Base-by-base conservation (phyloP, 495 filamentous ascomycete genomes). In the Astrothelium subdiscretum region DNA sequence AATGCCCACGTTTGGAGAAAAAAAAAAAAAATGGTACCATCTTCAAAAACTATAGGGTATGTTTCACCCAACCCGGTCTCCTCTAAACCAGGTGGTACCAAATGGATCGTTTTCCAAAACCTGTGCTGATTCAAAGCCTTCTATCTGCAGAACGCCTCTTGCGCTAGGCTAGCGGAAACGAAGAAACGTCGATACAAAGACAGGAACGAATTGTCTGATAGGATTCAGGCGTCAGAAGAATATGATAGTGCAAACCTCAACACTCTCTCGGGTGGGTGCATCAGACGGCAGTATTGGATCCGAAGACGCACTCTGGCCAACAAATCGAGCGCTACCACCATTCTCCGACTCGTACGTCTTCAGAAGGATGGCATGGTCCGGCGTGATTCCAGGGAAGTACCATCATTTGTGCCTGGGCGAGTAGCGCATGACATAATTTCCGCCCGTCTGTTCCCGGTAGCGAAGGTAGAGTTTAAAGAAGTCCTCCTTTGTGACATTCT, bases 401-500 rank as follows among this genome's bases (percentile, higher is more conserved):
- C 63, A 70, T 71, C 71, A 73, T 52, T 70, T 67, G 62, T 73
- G 71, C 18, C 52, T 13, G 11, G 61, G 27, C 6, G 31, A 48
- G 35, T 71, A 60, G 8, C 61, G 48, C 72, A 73, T 72, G 3
- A 74, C 71, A 65, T 74, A 73, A 44, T 74, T 74, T 63, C 73
- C 72, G 2, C 72, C 72, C 59, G 64, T 69, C 15, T 71, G 64
- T 59, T 74, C 72, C 0, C 69, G 60, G 48, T 72, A 72, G 3
- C 69, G 62, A n/a, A 74, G 59, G 54, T 70, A 63, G 1, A 74
- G 68, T 57, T 72, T 74, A 64, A 72, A 72, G 61, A 72, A 74
- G 59, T 74, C 72, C 66, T 57, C 0, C 52, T 40, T 0, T 62
- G 62, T 5, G 67, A 66, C 6, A 67, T 67, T 13, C 63, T 66